phyloP scores from a whole-genome alignment of 257 asterid species.

The Orobanche coerulescens region DNA sequence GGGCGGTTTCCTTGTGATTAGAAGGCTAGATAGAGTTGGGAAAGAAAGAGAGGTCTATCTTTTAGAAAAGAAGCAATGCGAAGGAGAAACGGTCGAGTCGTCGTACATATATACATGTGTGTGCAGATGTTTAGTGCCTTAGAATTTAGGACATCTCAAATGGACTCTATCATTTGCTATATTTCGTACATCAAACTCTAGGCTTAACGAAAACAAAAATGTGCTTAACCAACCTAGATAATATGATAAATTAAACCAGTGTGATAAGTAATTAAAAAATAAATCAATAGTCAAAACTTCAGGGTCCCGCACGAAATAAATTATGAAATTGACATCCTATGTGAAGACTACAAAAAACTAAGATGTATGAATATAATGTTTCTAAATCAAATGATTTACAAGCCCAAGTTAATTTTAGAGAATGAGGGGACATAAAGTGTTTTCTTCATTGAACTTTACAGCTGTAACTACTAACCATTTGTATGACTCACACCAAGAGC shows the following conservation, averaged over 20 bases:
- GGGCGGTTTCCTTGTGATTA: neutral
- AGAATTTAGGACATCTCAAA: neutral
- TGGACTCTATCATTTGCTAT: neutral
- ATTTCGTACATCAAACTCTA: too few relatives aligned
- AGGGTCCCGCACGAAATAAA: neutral
- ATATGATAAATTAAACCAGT: too few relatives aligned
- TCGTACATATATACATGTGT: neutral
- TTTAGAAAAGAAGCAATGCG: neutral
- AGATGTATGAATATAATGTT: too few relatives aligned
- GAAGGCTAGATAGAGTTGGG: neutral
- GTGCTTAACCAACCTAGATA: too few relatives aligned
- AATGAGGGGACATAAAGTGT: neutral
- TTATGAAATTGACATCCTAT: constrained; percentile 1
- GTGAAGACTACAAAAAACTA: too few relatives aligned
- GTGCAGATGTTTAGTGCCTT: neutral
- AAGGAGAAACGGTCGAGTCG: neutral
- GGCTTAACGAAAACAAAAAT: too few relatives aligned
- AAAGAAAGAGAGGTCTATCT: neutral
- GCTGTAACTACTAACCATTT: constrained; percentile 62
- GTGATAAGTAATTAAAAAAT: too few relatives aligned
- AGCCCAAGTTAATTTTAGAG: neutral
- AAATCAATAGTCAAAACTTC: neutral
- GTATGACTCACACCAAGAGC: constrained; percentile 99
- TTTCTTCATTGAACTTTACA: constrained; percentile 8
- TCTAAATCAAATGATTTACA: too few relatives aligned